Base-by-base conservation (phyloP, 495 filamentous ascomycete species). In the Aspergillus heteromorphus region DNA sequence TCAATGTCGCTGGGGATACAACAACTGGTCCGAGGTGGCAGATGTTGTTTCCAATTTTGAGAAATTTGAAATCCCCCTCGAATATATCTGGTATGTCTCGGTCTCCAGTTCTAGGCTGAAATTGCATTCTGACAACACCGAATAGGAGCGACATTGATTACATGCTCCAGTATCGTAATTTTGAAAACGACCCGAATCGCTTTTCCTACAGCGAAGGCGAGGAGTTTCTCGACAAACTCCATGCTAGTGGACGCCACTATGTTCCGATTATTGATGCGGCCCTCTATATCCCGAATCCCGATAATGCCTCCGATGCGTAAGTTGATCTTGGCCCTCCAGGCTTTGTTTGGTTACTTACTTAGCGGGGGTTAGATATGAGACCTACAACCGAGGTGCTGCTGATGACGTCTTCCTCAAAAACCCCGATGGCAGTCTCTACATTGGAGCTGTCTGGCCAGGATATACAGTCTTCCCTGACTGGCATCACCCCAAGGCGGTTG, bases 251-350 rank as follows among this genome's bases (percentile, higher is more conserved):
- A 8, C 87, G 87, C 60, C 86, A 91, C 59, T 95, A 83, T 51
- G 77, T 96, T 7, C 89, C 88, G 0, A 93, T 96, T 43, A 79
- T 96, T n/a, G 90, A 95, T 63, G 79, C 86, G 2, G 89, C 87
- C 5, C 82, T 93, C 25, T 92, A 91, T 57, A 81, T 84, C 20
- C 87, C 89, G 0, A 87, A 90, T 49, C 87, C 87, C 2, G 69
- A 79, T 14, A 87, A 93, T 58, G 73, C 76, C 0, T 83, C 75
- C 40, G 90, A 95, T 69, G 80, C 80, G 65, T 85, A 60, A 64
- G 75, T 65, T 6, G 17, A 25, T 13, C n/a, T 13, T 20, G 8
- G 13, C 1, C 23, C n/a, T 10, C 36, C 29, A 8, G 30, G 19
- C 18, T 27, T 6, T 45, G 9, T 29, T 16, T 9, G n/a, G 16